Percentiles rank a stretch among this genome's conserved stretches.
These are phyloP conservation scores for Pseudoscleropodium purum DNA, from an alignment of 225 moss, liverwort and hornwort genomes.

Conservation along the genomic window DNA sequence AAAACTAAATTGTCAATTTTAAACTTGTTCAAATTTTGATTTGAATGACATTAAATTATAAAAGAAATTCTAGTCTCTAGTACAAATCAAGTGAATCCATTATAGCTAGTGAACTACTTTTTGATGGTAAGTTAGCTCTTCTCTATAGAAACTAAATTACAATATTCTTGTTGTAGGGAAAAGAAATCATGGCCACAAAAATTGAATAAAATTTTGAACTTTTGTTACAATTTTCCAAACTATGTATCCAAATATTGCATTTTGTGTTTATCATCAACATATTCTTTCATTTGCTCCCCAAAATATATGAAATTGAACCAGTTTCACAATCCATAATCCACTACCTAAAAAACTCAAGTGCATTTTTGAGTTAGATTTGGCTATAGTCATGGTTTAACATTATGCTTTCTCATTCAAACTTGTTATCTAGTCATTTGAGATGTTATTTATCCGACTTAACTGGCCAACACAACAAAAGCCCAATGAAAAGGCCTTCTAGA, in stretches of 20 bases:
- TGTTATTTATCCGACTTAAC: neutral
- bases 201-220: neutral
- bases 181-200: no score
- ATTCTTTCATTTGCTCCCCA: neutral
- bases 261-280: no score
- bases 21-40: neutral
- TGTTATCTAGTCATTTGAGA: accelerated
- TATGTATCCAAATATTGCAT: no score
- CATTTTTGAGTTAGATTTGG: accelerated
- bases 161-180: neutral
- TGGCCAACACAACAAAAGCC: neutral
- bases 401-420: neutral
- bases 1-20: neutral
- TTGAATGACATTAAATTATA: neutral
- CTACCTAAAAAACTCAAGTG: accelerated
- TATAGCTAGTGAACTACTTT: accelerated
- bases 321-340: accelerated
- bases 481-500: neutral
- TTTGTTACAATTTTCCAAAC: neutral
- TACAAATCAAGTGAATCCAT: neutral
- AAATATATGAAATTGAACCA: neutral
- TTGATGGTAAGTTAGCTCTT: neutral
- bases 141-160: neutral
- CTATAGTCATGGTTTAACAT: accelerated
- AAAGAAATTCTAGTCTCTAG: neutral